A percentile compares a stretch with the other conserved stretches of the same genome.
Evolutionary conservation across 75 land plant species (phyloP).

Genomic region (Isoetes taiwanensis): DNA sequence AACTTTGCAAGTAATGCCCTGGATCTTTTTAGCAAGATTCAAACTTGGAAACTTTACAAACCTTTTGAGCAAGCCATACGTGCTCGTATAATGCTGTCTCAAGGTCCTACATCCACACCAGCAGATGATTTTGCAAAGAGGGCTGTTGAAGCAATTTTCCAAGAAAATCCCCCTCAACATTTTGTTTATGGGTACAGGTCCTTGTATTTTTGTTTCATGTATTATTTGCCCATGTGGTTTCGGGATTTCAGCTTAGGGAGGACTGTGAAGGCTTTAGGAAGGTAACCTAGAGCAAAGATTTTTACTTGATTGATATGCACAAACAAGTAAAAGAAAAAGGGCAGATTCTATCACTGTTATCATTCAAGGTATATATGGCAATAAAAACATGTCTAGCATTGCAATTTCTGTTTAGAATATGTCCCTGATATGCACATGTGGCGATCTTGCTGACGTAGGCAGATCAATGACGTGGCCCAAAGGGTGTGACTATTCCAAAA

Average conservation of each 20-base stretch:
- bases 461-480: no score
- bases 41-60: constrained; percentile 66
- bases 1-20: constrained; percentile 13
- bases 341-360: no score
- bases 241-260: constrained; percentile 32
- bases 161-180: constrained; percentile 48
- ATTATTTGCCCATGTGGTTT: constrained; percentile 50
- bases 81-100: constrained; percentile 40
- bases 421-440: no score
- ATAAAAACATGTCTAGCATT: no score
- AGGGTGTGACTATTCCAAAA: no score
- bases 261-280: no score
- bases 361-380: no score
- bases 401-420: no score
- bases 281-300: no score
- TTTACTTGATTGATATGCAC: no score
- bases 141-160: constrained; percentile 46
- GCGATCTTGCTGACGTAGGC: no score
- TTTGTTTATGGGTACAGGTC: constrained; percentile 51
- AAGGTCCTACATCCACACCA: constrained; percentile 46
- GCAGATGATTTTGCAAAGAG: constrained; percentile 63
- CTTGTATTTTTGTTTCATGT: constrained; percentile 26
- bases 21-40: constrained; percentile 26
- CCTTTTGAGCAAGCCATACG: constrained; percentile 39
- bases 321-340: no score